A percentile compares a stretch with the other conserved stretches of the same genome.
Evolutionary conservation across 176 grass and related monocot species (phyloP).

Genomic region (Alloteropsis semialata): DNA sequence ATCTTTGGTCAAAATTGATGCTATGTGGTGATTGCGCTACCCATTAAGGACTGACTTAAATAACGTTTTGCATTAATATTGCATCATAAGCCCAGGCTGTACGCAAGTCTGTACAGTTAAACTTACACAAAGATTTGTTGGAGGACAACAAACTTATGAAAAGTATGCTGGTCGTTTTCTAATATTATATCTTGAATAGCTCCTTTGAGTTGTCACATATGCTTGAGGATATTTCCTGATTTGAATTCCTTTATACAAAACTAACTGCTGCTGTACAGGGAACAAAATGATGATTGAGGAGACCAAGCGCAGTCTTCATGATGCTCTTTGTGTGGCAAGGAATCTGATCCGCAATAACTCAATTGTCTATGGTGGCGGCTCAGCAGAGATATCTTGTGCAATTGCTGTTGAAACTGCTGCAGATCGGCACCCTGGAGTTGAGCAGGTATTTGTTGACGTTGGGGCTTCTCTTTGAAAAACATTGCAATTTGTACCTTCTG

Average conservation of each 20-base stretch:
- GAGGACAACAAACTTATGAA: too few species aligned
- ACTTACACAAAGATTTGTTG: too few species aligned
- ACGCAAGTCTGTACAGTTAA: too few species aligned
- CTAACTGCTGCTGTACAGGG: slow-evolving; percentile 39
- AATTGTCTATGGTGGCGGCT: slow-evolving; percentile 80
- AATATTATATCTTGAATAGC: too few species aligned
- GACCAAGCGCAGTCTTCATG: slow-evolving; percentile 81
- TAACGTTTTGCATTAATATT: too few species aligned
- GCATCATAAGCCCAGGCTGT: too few species aligned
- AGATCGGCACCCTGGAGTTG: slow-evolving; percentile 68
- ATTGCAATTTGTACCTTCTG: not conserved
- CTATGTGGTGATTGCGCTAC: not conserved
- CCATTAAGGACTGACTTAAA: too few species aligned
- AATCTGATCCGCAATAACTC: slow-evolving; percentile 88
- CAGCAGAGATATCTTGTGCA: slow-evolving; percentile 82
- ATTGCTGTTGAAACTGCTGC: slow-evolving; percentile 76
- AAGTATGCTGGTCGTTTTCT: too few species aligned
- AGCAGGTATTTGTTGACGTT: slow-evolving; percentile 56
- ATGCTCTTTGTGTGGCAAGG: slow-evolving; percentile 79
- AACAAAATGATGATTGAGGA: slow-evolving; percentile 98
- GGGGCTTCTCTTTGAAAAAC: not conserved
- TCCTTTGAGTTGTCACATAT: not conserved
- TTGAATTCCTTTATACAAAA: not conserved
- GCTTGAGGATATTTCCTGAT: not conserved
- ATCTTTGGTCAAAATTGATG: not conserved